phyloP scores from a whole-genome alignment of 192 early-diverging fungal genomes.

The Dissophora ornata region DNA sequence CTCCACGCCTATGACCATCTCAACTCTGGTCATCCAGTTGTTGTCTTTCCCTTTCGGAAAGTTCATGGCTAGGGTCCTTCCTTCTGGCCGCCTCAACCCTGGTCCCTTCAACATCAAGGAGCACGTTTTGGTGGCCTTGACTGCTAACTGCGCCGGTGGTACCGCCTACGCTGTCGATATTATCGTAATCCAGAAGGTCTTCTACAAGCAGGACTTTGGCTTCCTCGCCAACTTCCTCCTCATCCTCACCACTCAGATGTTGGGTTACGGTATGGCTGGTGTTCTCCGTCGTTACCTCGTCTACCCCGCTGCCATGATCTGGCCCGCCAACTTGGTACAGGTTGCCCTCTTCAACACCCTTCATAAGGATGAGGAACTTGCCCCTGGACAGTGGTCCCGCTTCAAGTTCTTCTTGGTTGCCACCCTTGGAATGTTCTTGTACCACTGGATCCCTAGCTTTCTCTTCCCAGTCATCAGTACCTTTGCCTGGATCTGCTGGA shows the following conservation, averaged over 20 bases:
- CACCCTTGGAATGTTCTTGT: constrained; percentile 54
- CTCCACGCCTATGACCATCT: constrained; percentile 20
- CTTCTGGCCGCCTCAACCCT: constrained; percentile 42
- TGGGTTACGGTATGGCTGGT: constrained; percentile 77
- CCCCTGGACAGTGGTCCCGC: too few relatives aligned
- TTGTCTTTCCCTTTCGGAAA: constrained; percentile 41
- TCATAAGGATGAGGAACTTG: too few relatives aligned
- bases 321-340: too few relatives aligned
- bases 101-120: too few relatives aligned
- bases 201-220: constrained; percentile 64
- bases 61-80: constrained; percentile 63
- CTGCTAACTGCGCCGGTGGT: too few relatives aligned
- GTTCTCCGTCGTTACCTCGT: constrained; percentile 84
- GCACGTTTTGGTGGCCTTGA: too few relatives aligned
- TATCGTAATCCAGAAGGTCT: constrained; percentile 67
- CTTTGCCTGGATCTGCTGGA: constrained; percentile 47
- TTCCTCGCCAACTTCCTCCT: constrained; percentile 64
- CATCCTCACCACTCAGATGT: constrained; percentile 66
- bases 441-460: constrained; percentile 46
- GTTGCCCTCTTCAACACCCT: too few relatives aligned
- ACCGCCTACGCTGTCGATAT: constrained; percentile 73
- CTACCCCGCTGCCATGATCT: constrained; percentile 78
- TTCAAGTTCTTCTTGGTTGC: constrained; percentile 58
- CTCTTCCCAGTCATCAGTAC: constrained; percentile 53
- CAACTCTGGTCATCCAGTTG: constrained; percentile 51